Percentiles rank a stretch among this genome's conserved stretches.
Conservation (phyloP, 2,329 filamentous ascomycete species). For the Stylonectria norvegica region DNA sequence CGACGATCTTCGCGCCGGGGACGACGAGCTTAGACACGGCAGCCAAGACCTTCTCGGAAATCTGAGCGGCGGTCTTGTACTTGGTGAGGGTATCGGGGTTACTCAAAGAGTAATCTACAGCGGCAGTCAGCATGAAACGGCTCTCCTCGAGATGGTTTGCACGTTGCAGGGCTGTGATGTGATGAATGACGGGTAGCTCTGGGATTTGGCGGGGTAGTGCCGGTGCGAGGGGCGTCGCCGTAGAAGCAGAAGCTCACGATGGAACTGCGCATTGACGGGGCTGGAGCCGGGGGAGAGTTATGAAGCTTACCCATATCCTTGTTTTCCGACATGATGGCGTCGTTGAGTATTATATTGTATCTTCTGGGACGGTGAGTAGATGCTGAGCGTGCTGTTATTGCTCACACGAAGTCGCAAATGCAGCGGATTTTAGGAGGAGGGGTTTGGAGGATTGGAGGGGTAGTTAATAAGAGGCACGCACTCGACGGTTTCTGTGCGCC, state of each 20-base stretch:
- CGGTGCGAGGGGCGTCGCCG: not conserved
- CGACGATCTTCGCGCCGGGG: constrained; percentile 87
- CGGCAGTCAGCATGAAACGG: constrained; percentile 5
- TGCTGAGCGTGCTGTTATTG: constrained; percentile 12
- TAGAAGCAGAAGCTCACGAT: not conserved
- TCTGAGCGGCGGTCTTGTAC: constrained; percentile 95
- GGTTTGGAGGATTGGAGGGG: constrained; percentile 22
- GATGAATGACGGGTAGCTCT: not conserved
- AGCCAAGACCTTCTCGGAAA: constrained; percentile 93
- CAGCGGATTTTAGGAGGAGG: constrained; percentile 25
- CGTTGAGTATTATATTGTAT: constrained; percentile 6
- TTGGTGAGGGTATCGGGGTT: constrained; percentile 96
- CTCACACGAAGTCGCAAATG: constrained; percentile 19
- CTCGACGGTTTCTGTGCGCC: too few species aligned
- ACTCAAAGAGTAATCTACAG: constrained; percentile 66
- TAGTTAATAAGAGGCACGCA: too few species aligned
- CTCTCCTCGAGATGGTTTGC: constrained; percentile 3
- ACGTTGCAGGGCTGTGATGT: constrained; percentile 18
- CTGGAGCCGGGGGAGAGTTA: not conserved
- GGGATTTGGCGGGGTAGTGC: constrained; percentile 5
- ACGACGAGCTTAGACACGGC: constrained; percentile 72
- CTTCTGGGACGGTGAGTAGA: constrained; percentile 15
- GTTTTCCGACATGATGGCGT: constrained; percentile 43
- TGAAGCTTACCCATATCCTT: constrained; percentile 44
- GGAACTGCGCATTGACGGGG: not conserved